Evolutionary conservation across 1,284 basidiomycete genomes (phyloP).

Genomic region (Wolfiporia cocos): DNA sequence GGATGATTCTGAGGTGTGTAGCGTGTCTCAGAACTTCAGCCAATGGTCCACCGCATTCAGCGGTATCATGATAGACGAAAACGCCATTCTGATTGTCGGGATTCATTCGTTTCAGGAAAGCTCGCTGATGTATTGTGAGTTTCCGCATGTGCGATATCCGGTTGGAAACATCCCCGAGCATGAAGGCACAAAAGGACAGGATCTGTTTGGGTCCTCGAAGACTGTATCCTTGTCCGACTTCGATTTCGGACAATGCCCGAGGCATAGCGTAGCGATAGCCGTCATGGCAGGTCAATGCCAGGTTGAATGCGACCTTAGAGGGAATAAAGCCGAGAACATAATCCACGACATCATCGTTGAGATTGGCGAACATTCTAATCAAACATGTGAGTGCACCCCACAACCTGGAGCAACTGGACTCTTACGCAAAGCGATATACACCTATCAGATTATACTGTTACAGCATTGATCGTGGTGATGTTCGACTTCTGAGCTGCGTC

Average conservation of each 20-base stretch:
- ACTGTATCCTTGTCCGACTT: neutral
- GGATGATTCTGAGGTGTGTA: too few species aligned
- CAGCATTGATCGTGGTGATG: too few species aligned
- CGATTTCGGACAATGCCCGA: neutral
- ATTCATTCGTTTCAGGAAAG: neutral
- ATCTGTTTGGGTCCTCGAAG: neutral
- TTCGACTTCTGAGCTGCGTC: too few species aligned
- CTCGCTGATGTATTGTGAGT: neutral
- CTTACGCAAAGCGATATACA: too few species aligned
- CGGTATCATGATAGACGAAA: neutral
- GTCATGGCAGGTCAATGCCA: neutral
- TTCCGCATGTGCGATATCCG: neutral
- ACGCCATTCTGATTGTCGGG: neutral
- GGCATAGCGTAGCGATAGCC: neutral
- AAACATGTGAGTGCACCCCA: too few species aligned
- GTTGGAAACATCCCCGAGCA: neutral
- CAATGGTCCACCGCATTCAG: too few species aligned
- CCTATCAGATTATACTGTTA: too few species aligned
- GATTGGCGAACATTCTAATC: neutral
- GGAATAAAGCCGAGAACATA: neutral
- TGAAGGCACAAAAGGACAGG: neutral
- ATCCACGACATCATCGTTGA: constrained; percentile 1
- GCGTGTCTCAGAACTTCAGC: too few species aligned
- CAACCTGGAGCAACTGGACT: too few species aligned
- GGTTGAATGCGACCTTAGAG: neutral